Percentiles rank a stretch among this genome's conserved stretches.
These are phyloP conservation scores for Lentinula boryana DNA, from an alignment of 768 basidiomycete species.

Conservation along the genomic window DNA sequence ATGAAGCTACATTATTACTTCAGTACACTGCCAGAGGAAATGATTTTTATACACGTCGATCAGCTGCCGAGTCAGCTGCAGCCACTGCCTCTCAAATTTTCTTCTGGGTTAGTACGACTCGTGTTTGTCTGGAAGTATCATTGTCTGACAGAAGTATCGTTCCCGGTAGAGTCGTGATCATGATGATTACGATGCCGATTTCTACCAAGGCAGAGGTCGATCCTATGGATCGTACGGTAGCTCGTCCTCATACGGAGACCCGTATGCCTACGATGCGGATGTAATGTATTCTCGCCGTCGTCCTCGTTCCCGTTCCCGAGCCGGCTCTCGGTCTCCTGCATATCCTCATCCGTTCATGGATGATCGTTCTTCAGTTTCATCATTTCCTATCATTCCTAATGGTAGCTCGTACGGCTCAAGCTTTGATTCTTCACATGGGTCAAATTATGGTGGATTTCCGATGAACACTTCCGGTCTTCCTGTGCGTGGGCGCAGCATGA, in stretches of 20 bases:
- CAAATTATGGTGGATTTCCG: background rate
- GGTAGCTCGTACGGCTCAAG: background rate
- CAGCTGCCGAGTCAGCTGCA: constrained; percentile 61
- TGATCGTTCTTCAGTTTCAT: constrained; percentile 8
- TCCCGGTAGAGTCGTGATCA: constrained; percentile 24
- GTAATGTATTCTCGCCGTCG: constrained; percentile 19
- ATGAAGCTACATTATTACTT: constrained; percentile 50
- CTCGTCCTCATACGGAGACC: constrained; percentile 25
- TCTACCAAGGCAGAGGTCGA: constrained; percentile 21
- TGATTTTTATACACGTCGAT: constrained; percentile 40
- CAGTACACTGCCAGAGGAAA: constrained; percentile 37
- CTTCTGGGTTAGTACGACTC: constrained; percentile 34
- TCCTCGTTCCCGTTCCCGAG: constrained; percentile 29
- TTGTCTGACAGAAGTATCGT: constrained; percentile 3
- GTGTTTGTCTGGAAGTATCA: background rate
- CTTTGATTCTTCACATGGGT: background rate
- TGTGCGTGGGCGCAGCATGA: constrained; percentile 5
- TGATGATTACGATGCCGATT: constrained; percentile 29
- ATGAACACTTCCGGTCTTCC: background rate
- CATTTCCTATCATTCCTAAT: constrained; percentile 4
- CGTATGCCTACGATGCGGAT: constrained; percentile 32
- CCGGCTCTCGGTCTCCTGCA: constrained; percentile 21
- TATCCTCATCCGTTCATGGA: background rate
- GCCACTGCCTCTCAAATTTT: constrained; percentile 61
- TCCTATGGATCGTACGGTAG: constrained; percentile 15